phyloP scores from a whole-genome alignment of 2,329 filamentous ascomycete genomes.

The Xylariomycetidae sp. region DNA sequence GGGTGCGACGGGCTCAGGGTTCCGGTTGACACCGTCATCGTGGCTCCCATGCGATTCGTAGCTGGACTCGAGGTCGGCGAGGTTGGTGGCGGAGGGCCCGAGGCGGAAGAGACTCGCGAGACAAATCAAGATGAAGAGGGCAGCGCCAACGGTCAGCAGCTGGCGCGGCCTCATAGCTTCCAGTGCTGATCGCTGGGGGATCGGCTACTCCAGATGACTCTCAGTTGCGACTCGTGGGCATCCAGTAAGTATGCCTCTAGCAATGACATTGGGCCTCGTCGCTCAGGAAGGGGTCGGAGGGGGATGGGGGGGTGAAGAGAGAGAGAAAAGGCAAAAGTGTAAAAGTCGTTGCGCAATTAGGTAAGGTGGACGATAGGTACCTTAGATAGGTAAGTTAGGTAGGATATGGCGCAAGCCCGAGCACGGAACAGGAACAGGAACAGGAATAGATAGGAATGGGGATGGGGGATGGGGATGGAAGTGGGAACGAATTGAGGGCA shows the following conservation, averaged over 20 bases:
- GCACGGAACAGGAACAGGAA: no score
- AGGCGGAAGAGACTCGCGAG: conserved; percentile 20
- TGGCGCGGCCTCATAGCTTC: conserved; percentile 33
- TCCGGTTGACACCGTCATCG: conserved; percentile 5
- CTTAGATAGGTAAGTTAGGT: no score
- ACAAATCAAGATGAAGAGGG: conserved; percentile 34
- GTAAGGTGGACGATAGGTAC: no score
- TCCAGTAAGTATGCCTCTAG: conserved; percentile 7
- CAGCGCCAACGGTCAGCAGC: conserved; percentile 26
- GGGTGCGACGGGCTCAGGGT: conserved; percentile 1
- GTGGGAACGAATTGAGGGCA: no score
- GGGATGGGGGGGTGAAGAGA: not conserved
- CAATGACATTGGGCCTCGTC: conserved; percentile 11
- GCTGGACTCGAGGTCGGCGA: conserved; percentile 13
- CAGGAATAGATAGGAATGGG: no score
- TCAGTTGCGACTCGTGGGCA: no score
- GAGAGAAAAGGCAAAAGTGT: not conserved
- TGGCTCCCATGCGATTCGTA: conserved; percentile 8
- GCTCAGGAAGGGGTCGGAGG: not conserved
- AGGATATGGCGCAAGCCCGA: no score
- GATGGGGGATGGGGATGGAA: no score
- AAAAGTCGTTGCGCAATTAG: no score
- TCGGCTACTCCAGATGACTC: no score
- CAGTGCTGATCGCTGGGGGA: no score
- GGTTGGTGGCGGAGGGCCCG: conserved; percentile 15